Base-by-base conservation (phyloP, 164 flowering plant genomes). In the Umbellularia californica region DNA sequence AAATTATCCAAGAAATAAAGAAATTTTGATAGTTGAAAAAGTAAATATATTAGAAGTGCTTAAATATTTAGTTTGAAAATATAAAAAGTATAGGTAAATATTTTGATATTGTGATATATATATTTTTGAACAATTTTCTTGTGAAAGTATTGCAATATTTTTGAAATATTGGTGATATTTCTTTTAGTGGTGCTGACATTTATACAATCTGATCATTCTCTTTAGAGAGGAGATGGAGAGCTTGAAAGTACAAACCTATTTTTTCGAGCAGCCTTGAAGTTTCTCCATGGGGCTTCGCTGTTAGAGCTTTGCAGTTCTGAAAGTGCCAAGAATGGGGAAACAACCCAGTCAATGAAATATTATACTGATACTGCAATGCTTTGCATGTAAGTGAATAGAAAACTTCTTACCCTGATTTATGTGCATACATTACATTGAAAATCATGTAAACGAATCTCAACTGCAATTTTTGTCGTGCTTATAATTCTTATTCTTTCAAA, bases 231-330 rank as follows among this genome's bases (percentile, higher is more conserved):
- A 12, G 95, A 68, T 75, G 85, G 25, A 15, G 83, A 77, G 75
- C 72, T 72, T 55, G 98, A 95, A 73, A 83, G 90, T 65, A 86
- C 85, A 9, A 84, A 83, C 60, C 74, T 90, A 58, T 96, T 92
- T 82, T 92, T 96, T 75, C 83, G 90, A 82, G 95, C 99, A 65
- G 92, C 93, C n/a, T 86, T 96, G 71, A 91, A 96, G 79, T 96
- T 96, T 82, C 95, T 96, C 75, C 84, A 88, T 77, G 94, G 87
- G 33, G 97, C 98, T 19, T 92, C 91, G 69, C 76, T 90, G 35
- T 80, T 90, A 58, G 99, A 94, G 81, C 81, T 85, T 62, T 67
- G 84, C 76, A 77, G 81, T 81, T 80, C 25, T 77, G 97, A 89
- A 78, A 84, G 80, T 79, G 76, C 86, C 64, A 92, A 86, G 72